Evolutionary conservation across 1,139 yeast species (phyloP).

Genomic region (Geotrichum australiense): DNA sequence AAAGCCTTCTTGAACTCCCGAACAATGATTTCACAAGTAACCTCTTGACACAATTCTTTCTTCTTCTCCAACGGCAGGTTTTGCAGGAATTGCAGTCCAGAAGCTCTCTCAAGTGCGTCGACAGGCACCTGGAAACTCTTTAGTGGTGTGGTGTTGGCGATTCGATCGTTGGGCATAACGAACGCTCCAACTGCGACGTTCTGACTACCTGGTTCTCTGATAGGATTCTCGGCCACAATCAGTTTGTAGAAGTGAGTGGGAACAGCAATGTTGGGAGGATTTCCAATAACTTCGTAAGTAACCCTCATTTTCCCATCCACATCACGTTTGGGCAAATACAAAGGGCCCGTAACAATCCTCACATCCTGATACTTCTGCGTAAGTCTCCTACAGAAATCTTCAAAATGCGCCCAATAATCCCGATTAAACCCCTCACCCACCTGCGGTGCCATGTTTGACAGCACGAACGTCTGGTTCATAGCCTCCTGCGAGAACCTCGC

Average conservation of each 20-base stretch:
- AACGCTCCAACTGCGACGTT: constrained; percentile 80
- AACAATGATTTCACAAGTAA: constrained; percentile 72
- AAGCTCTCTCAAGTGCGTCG: constrained; percentile 77
- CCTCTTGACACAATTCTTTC: constrained; percentile 70
- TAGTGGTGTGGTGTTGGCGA: constrained; percentile 63
- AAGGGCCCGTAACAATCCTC: constrained; percentile 87
- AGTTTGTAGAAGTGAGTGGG: constrained; percentile 96
- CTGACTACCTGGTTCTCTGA: constrained; percentile 34
- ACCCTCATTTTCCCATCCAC: constrained; percentile 80
- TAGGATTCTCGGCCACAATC: constrained; percentile 68
- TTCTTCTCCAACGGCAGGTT: constrained; percentile 55
- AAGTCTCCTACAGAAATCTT: constrained; percentile 75
- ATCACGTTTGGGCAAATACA: constrained; percentile 72
- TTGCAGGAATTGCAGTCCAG: constrained; percentile 76
- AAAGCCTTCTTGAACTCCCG: constrained; percentile 63
- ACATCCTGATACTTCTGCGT: constrained; percentile 64
- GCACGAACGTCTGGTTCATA: constrained; percentile 87
- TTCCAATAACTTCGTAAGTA: constrained; percentile 87
- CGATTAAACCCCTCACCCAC: constrained; percentile 97
- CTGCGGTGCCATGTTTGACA: constrained; percentile 93
- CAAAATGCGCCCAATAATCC: constrained; percentile 97
- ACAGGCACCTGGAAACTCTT: constrained; percentile 78
- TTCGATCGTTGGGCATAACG: constrained; percentile 78
- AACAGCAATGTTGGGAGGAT: constrained; percentile 94
- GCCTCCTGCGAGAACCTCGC: constrained; percentile 86